phyloP scores from a whole-genome alignment of 352 stramenopile species.

The Globisporangium alternatum region DNA sequence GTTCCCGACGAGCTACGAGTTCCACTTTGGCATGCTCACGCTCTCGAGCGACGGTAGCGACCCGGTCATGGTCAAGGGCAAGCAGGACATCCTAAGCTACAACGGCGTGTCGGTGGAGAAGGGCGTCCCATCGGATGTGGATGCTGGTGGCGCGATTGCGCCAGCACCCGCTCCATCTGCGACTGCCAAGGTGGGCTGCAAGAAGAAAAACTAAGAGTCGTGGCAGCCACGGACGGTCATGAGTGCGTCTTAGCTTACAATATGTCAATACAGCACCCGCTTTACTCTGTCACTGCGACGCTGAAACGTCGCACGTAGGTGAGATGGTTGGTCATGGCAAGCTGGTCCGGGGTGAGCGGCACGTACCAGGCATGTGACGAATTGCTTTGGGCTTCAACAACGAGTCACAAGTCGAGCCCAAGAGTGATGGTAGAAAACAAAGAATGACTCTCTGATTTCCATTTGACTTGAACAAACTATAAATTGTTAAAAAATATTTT shows the following conservation, averaged over 20 bases:
- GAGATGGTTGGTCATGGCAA: too few species aligned
- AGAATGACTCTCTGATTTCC: too few species aligned
- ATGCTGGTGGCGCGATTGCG: constrained; percentile 19
- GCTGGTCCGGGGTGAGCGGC: too few species aligned
- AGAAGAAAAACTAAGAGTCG: constrained; percentile 3
- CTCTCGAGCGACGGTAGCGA: constrained; percentile 38
- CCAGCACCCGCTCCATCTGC: not conserved
- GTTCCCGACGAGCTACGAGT: constrained; percentile 36
- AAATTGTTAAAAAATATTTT: too few species aligned
- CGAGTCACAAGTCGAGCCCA: too few species aligned
- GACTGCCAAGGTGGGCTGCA: constrained; percentile 5
- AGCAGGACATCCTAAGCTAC: constrained; percentile 61
- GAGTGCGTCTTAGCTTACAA: not conserved
- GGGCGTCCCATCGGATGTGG: not conserved
- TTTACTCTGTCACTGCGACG: too few species aligned
- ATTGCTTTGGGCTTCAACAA: too few species aligned
- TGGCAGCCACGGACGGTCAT: not conserved
- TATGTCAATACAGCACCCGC: too few species aligned
- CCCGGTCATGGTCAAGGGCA: constrained; percentile 38
- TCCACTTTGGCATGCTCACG: constrained; percentile 49
- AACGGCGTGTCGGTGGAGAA: constrained; percentile 62
- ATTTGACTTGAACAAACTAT: too few species aligned
- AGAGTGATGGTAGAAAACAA: too few species aligned
- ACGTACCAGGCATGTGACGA: too few species aligned
- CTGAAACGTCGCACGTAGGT: too few species aligned